A percentile compares a stretch with the other conserved stretches of the same genome.
Conservation (phyloP, 2,329 filamentous ascomycete genomes). For the Fusarium illudens region DNA sequence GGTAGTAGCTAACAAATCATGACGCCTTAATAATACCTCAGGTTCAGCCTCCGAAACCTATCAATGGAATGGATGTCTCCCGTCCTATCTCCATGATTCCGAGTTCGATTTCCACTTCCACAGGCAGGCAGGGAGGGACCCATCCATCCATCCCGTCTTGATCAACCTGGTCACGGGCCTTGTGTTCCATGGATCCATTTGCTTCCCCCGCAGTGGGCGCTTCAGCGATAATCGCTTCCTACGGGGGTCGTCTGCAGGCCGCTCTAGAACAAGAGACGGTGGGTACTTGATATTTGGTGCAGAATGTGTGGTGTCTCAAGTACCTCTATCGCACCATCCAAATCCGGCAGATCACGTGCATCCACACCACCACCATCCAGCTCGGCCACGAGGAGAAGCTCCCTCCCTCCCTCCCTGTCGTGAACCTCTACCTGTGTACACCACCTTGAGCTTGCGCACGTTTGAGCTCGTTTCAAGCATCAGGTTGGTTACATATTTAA, state of each 20-base stretch:
- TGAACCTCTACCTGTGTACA: slow-evolving; percentile 20
- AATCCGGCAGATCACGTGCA: not conserved
- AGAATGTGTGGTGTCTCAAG: not conserved
- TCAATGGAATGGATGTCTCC: not conserved
- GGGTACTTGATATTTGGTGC: slow-evolving; percentile 1
- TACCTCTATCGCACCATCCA: slow-evolving; percentile 24
- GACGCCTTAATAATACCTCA: not conserved
- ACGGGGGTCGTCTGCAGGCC: slow-evolving; percentile 6
- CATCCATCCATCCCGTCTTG: not conserved
- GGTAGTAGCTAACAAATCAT: not conserved
- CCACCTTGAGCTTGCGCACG: slow-evolving; percentile 45
- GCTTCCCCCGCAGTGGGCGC: slow-evolving; percentile 3
- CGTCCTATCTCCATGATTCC: not conserved
- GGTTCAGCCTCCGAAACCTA: not conserved
- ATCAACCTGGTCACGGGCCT: not conserved
- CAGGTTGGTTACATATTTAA: not conserved
- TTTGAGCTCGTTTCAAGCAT: slow-evolving; percentile 52
- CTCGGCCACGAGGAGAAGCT: slow-evolving; percentile 2
- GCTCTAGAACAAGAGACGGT: slow-evolving; percentile 2
- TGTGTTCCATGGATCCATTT: not conserved
- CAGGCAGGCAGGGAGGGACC: too few relatives aligned
- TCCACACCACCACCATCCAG: not conserved
- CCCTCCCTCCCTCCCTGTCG: slow-evolving; percentile 14
- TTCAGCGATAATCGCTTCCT: slow-evolving; percentile 2
- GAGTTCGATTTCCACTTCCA: not conserved